Percentiles rank a stretch among this genome's conserved stretches.
Evolutionary conservation across 2,329 filamentous ascomycete genomes (phyloP).

Genomic region (Colletotrichum gigasporum): DNA sequence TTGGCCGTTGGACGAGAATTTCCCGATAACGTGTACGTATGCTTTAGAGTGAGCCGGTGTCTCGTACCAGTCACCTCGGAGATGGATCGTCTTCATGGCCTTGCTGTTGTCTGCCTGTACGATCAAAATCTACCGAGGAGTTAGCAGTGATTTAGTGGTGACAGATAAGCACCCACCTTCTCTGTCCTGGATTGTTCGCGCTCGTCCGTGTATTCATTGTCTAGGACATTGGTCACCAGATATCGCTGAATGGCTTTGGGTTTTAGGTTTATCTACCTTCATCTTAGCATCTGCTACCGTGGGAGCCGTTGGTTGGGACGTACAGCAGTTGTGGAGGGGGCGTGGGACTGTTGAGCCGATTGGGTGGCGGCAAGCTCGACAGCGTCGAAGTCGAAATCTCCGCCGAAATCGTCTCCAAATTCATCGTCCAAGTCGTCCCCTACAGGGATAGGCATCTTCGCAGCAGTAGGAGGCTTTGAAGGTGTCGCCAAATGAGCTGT

Average conservation of each 20-base stretch:
- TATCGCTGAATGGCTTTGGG: conserved; percentile 86
- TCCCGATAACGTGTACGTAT: conserved; percentile 87
- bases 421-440: conserved; percentile 69
- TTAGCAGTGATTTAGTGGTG: conserved; percentile 2
- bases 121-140: conserved; percentile 72
- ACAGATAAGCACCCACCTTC: conserved; percentile 67
- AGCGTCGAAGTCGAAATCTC: conserved; percentile 82
- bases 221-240: conserved; percentile 77
- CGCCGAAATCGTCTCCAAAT: conserved; percentile 77
- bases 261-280: conserved; percentile 72
- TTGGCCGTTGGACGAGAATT: conserved; percentile 74
- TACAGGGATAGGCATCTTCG: conserved; percentile 15
- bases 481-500: conserved; percentile 18
- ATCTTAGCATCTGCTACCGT: conserved; percentile 66
- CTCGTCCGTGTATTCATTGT: conserved; percentile 73
- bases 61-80: conserved; percentile 88
- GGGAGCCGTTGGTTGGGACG: conserved; percentile 39
- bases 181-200: conserved; percentile 70
- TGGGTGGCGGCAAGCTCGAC: conserved; percentile 79
- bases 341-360: conserved; percentile 52
- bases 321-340: conserved; percentile 44
- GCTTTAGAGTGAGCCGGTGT: conserved; percentile 79
- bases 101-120: conserved; percentile 82
- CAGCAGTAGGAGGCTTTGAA: conserved; percentile 6
- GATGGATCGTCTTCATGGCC: conserved; percentile 71